A percentile compares a stretch with the other conserved stretches of the same genome.
These are phyloP conservation scores for Hyphopichia wangnamkhiaoensis DNA, from an alignment of 1,139 yeast genomes.

Conservation along the genomic window DNA sequence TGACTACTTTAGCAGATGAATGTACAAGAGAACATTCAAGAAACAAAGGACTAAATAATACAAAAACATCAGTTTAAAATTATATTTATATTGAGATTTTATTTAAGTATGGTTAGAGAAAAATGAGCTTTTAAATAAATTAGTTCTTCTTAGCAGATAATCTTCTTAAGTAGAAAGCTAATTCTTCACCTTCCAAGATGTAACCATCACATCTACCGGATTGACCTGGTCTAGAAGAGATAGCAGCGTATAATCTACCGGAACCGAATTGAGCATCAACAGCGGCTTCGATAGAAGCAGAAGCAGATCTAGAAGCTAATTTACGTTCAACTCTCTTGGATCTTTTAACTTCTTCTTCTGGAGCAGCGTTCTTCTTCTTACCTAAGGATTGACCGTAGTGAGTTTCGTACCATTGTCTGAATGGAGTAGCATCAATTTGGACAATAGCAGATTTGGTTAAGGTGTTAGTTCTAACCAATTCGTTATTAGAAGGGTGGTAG, in stretches of 20 bases:
- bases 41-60: too few species aligned
- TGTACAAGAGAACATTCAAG: too few species aligned
- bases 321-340: conserved; percentile 88
- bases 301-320: conserved; percentile 86
- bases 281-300: conserved; percentile 84
- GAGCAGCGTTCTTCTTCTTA: conserved; percentile 62
- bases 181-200: conserved; percentile 99
- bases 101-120: not conserved
- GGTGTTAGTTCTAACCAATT: conserved; percentile 99
- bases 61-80: not conserved
- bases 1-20: too few species aligned
- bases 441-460: conserved; percentile 98
- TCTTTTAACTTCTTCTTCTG: conserved; percentile 54
- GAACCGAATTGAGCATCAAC: conserved; percentile 96
- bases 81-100: not conserved
- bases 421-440: conserved; percentile 99
- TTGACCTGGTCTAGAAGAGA: conserved; percentile 99
- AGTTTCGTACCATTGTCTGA: conserved; percentile 99
- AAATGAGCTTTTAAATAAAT: conserved; percentile 23
- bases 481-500: conserved; percentile 99
- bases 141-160: conserved; percentile 94
- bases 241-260: conserved; percentile 98
- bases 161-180: conserved; percentile 99
- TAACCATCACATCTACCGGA: conserved; percentile 99
- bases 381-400: conserved; percentile 96